Base-by-base conservation (phyloP, 257 asterid species). In the Vinca minor region DNA sequence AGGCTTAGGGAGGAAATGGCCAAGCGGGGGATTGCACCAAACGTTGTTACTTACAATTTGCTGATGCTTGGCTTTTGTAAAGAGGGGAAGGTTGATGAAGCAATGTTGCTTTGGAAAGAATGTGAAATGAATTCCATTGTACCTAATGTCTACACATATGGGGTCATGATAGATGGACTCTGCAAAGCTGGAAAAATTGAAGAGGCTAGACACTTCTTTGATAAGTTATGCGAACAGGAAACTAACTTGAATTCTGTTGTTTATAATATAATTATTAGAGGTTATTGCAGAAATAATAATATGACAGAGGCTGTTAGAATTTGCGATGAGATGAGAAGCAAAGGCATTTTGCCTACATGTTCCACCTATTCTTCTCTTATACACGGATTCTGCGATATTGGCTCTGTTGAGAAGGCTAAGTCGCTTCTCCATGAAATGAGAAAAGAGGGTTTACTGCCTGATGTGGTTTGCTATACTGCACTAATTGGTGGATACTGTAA, bases 401-500 rank as follows among this genome's bases (percentile, higher is more conserved):
- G 91, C 25, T 74, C 62, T 65, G 69, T 79, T 65, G 83, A 84
- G 42, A 84, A 81, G 39, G 81, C 96, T 3, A 82, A 73, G 69
- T 20, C 45, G 62, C 81, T 88, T 68, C 69, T 84, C 53, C 75
- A 71, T 41, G 85, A 73, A 68, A 91, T 88, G 95, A 75, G 76
- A 73, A 76, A 59, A 60, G 87, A 84, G 35, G 83, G 90, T 49
- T 74, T 91, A 78, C 59, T 63, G 39, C 98, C 95, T 21, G 63
- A 88, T 72, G 95, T 88, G 70, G 79, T 88, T 59, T 84, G 95
- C 71, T 88, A 86, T 71, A 91, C 98, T 65, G 96, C 95, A 31
- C 69, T 91, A 32, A 79, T 91, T 28, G 78, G 84, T 68, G 95
- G 98, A 56, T 84, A 79, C 69, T 84, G 95, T 75, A 88, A 80